These are phyloP conservation scores for Alternaria metachromatica DNA, from an alignment of 2,329 filamentous ascomycete genomes.

Conservation along the genomic window DNA sequence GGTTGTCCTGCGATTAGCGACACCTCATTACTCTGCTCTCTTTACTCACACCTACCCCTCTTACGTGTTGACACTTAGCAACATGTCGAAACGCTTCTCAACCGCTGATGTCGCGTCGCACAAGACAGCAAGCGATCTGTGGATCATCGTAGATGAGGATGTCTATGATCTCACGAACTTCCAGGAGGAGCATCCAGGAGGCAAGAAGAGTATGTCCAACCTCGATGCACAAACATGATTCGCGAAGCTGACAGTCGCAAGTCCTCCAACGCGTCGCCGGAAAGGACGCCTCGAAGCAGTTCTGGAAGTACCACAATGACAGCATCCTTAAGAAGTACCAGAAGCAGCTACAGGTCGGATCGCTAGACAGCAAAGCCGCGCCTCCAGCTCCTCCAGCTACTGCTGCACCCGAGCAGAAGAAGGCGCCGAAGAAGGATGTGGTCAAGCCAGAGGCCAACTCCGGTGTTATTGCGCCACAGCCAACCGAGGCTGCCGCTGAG, in stretches of 20 bases:
- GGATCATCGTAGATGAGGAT: conserved; percentile 91
- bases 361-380: conserved; percentile 79
- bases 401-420: conserved; percentile 54
- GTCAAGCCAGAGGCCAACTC: conserved; percentile 67
- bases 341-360: conserved; percentile 67
- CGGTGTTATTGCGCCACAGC: conserved; percentile 55
- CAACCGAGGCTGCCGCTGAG: conserved; percentile 53
- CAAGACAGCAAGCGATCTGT: conserved; percentile 85
- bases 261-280: conserved; percentile 70
- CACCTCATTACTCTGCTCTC: conserved; percentile 4
- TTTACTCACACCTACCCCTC: neutral
- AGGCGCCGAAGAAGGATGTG: conserved; percentile 55
- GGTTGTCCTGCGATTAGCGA: conserved; percentile 25
- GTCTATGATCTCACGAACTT: conserved; percentile 89
- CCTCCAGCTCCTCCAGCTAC: conserved; percentile 60
- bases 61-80: conserved; percentile 9
- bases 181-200: conserved; percentile 65
- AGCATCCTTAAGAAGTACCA: conserved; percentile 68
- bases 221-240: neutral
- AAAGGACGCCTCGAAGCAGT: conserved; percentile 73
- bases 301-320: conserved; percentile 71
- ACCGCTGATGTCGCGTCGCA: conserved; percentile 87
- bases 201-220: conserved; percentile 69
- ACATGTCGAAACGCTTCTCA: conserved; percentile 88
- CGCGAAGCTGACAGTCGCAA: conserved; percentile 39